Evolutionary conservation across 2,329 filamentous ascomycete genomes (phyloP).

Genomic region (Pyricularia pennisetigena): DNA sequence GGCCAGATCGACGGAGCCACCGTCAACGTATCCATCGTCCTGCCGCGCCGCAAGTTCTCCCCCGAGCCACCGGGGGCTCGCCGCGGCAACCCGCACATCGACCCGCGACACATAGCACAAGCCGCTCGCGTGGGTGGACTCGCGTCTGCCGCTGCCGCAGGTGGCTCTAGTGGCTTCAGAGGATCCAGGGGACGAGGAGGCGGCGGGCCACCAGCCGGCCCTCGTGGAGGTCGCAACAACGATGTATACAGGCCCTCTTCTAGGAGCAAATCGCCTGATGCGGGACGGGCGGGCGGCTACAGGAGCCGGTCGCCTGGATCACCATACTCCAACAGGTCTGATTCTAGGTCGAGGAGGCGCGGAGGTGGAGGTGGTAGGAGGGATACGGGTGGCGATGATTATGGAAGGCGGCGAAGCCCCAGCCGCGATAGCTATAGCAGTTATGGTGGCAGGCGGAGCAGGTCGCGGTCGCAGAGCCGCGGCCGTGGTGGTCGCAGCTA

Average conservation of each 20-base stretch:
- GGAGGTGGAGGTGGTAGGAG: slow-evolving; percentile 9
- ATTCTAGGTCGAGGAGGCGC: slow-evolving; percentile 19
- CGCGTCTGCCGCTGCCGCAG: slow-evolving; percentile 6
- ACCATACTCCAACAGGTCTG: slow-evolving; percentile 24
- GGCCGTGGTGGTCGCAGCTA: slow-evolving; percentile 4
- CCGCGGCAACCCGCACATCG: slow-evolving; percentile 44
- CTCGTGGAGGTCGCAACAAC: slow-evolving; percentile 9
- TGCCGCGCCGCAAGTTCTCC: slow-evolving; percentile 75
- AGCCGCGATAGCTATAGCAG: slow-evolving; percentile 37
- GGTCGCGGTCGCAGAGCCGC: slow-evolving; percentile 11
- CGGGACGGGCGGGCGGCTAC: slow-evolving; percentile 21
- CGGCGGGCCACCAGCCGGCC: slow-evolving; percentile 18
- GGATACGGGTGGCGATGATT: slow-evolving; percentile 11
- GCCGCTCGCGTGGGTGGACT: slow-evolving; percentile 3
- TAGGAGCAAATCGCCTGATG: slow-evolving; percentile 30
- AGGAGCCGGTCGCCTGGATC: slow-evolving; percentile 28
- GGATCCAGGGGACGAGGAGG: slow-evolving; percentile 27
- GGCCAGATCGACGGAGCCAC: slow-evolving; percentile 79
- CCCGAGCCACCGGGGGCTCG: slow-evolving; percentile 65
- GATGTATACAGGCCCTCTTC: slow-evolving; percentile 57
- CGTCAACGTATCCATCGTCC: slow-evolving; percentile 80
- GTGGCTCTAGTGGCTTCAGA: slow-evolving; percentile 20
- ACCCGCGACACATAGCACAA: slow-evolving; percentile 31
- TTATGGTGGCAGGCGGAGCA: slow-evolving; percentile 23
- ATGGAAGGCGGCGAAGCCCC: slow-evolving; percentile 31